Evolutionary conservation across 306 rosid genomes (phyloP).

Genomic region (Spatholobus suberectus): DNA sequence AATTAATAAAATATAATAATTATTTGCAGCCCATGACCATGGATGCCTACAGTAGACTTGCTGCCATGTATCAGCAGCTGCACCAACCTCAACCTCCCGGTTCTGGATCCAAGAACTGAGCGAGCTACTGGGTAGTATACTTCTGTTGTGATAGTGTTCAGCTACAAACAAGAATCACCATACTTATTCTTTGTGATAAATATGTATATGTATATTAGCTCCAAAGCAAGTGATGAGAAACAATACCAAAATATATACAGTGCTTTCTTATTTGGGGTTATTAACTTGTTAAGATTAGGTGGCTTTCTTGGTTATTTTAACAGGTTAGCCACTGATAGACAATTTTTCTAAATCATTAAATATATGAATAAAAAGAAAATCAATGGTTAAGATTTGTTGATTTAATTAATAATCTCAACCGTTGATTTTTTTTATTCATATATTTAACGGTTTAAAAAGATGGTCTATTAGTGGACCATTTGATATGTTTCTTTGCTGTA

Average conservation of each 20-base stretch:
- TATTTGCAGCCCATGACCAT: conserved; percentile 72
- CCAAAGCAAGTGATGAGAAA: conserved; percentile 30
- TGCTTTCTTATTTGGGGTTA: conserved; percentile 5
- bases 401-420: too few relatives aligned
- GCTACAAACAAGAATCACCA: conserved; percentile 26
- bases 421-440: too few relatives aligned
- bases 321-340: too few relatives aligned
- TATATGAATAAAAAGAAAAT: too few relatives aligned
- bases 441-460: too few relatives aligned
- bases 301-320: background rate
- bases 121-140: conserved; percentile 2
- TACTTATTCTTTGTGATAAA: conserved; percentile 21
- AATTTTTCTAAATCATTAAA: too few relatives aligned
- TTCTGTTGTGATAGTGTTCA: conserved; percentile 18
- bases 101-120: conserved; percentile 68
- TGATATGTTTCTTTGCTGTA: too few relatives aligned
- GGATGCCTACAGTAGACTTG: conserved; percentile 81
- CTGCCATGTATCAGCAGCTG: conserved; percentile 79
- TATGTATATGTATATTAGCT: conserved; percentile 42
- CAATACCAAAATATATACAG: background rate
- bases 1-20: background rate
- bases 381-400: too few relatives aligned
- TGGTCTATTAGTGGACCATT: too few relatives aligned
- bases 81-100: conserved; percentile 71
- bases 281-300: background rate